These are phyloP conservation scores for Vitis amurensis DNA, from an alignment of 164 flowering plant species.

Conservation along the genomic window DNA sequence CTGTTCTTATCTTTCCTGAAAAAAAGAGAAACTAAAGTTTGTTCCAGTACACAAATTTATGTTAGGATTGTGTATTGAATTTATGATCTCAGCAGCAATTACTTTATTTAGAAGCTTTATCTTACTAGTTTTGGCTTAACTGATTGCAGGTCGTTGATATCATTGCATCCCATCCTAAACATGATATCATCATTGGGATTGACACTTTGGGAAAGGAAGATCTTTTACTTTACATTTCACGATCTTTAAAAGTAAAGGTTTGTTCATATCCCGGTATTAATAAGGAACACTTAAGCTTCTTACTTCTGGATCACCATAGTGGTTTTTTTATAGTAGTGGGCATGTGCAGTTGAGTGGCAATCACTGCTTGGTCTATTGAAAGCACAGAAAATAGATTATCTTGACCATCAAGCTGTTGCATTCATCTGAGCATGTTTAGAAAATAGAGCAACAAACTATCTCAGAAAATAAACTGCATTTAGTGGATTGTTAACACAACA, in stretches of 20 bases:
- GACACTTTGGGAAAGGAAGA: slow-evolving; percentile 89
- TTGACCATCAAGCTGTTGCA: not conserved
- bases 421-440: too few species aligned
- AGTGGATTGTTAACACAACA: not conserved
- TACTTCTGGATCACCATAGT: not conserved
- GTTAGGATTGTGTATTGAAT: not conserved
- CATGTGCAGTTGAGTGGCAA: not conserved
- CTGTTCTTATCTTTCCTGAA: too few species aligned
- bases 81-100: not conserved
- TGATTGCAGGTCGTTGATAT: slow-evolving; percentile 66
- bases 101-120: too few species aligned
- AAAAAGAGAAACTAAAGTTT: not conserved
- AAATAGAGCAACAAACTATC: too few species aligned
- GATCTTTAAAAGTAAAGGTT: slow-evolving; percentile 65
- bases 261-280: not conserved
- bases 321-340: not conserved
- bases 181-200: slow-evolving; percentile 74
- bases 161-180: slow-evolving; percentile 71
- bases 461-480: too few species aligned
- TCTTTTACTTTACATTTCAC: slow-evolving; percentile 64
- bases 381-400: too few species aligned
- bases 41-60: not conserved
- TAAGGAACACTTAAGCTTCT: not conserved
- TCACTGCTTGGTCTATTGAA: too few species aligned
- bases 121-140: too few species aligned